phyloP scores from a whole-genome alignment of 352 stramenopile species.

The Phytophthora hybrid region DNA sequence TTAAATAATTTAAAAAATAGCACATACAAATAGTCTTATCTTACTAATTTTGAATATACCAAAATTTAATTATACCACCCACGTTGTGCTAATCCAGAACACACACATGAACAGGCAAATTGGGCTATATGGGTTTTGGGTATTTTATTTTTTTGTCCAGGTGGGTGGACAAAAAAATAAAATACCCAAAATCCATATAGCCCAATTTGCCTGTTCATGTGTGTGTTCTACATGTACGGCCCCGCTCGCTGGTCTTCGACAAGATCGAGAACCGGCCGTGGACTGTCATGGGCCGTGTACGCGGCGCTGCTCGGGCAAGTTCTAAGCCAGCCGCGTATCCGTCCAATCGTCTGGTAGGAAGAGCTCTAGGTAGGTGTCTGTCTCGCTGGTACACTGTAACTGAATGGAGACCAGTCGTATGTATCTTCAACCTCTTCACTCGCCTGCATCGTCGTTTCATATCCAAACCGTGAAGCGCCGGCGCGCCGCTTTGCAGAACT shows the following conservation, averaged over 20 bases:
- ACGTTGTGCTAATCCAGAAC: too few relatives aligned
- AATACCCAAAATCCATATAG: too few relatives aligned
- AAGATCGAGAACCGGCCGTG: conserved; percentile 99
- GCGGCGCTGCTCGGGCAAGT: conserved; percentile 56
- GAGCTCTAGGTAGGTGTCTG: neutral
- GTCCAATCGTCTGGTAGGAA: conserved; percentile 15
- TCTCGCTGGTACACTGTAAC: conserved; percentile 23
- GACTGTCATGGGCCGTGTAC: conserved; percentile 98
- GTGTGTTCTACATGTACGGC: too few relatives aligned
- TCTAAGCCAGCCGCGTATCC: conserved; percentile 20
- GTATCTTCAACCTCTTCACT: conserved; percentile 6
- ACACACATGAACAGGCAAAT: too few relatives aligned
- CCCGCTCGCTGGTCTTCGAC: conserved; percentile 97
- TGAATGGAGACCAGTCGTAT: conserved; percentile 11
- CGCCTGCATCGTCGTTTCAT: conserved; percentile 21
- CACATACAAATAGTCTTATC: too few relatives aligned
- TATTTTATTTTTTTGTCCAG: too few relatives aligned
- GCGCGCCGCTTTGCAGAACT: conserved; percentile 9
- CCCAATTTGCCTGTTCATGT: too few relatives aligned
- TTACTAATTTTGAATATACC: too few relatives aligned
- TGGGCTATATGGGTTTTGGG: too few relatives aligned
- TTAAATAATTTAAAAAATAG: too few relatives aligned
- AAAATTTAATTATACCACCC: too few relatives aligned
- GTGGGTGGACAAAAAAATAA: too few relatives aligned
- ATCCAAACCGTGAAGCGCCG: conserved; percentile 35